phyloP scores from a whole-genome alignment of 139 green algal genomes.

The Eudorina sp. region DNA sequence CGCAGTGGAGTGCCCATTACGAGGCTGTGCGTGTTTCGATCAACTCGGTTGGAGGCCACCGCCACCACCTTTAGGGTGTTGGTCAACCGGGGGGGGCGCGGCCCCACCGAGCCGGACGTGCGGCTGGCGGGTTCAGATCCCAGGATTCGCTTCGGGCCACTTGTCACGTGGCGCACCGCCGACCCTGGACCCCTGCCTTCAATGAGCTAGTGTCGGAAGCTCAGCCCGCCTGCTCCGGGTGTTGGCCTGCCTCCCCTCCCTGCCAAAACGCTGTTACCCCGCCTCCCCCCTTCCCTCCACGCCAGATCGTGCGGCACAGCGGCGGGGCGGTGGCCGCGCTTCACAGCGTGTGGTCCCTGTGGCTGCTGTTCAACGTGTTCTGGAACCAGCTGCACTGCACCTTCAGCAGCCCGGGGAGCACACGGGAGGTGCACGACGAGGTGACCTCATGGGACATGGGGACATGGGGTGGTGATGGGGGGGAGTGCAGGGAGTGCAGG shows the following conservation, averaged over 20 bases:
- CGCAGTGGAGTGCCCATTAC: too few species aligned
- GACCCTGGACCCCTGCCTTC: neutral
- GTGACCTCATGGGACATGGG: constrained; percentile 15
- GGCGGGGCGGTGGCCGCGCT: neutral
- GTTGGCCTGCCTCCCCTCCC: neutral
- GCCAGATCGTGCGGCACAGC: neutral
- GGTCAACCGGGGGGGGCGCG: too few species aligned
- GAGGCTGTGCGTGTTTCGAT: too few species aligned
- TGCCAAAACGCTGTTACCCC: neutral
- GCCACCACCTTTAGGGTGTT: too few species aligned
- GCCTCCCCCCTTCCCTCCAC: too few species aligned
- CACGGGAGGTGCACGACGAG: constrained; percentile 40
- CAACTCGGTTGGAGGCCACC: too few species aligned
- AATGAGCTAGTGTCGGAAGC: neutral
- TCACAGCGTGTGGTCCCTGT: constrained; percentile 38
- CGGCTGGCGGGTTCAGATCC: neutral
- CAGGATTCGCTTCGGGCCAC: neutral
- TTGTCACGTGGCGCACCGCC: neutral
- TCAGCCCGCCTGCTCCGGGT: neutral
- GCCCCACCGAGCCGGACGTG: neutral
- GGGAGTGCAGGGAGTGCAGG: neutral
- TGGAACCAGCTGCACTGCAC: constrained; percentile 67
- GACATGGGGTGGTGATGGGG: neutral
- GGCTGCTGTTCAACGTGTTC: constrained; percentile 64
- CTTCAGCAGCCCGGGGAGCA: constrained; percentile 57